phyloP scores from a whole-genome alignment of 2,329 filamentous ascomycete species.

The Alternaria conjuncta region DNA sequence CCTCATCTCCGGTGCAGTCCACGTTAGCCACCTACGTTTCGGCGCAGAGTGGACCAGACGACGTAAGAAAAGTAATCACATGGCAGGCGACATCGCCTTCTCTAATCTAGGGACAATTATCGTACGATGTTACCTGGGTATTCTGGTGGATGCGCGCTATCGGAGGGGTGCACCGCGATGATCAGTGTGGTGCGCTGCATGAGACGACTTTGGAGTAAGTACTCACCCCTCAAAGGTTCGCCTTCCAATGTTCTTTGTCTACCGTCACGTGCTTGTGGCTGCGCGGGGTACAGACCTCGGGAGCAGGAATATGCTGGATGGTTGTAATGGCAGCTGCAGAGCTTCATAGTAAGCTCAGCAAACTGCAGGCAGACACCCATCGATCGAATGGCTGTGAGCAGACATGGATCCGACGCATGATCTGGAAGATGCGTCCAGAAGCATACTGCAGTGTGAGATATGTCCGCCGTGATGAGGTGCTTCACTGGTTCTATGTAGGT shows the following conservation, averaged over 20 bases:
- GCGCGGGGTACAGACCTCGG: background rate
- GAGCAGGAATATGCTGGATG: background rate
- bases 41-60: background rate
- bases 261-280: background rate
- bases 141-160: background rate
- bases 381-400: background rate
- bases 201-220: background rate
- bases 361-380: background rate
- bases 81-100: background rate
- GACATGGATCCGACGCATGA: background rate
- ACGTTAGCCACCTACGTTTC: background rate
- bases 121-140: background rate
- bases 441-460: background rate
- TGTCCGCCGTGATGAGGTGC: background rate
- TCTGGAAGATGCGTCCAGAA: background rate
- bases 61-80: background rate
- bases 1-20: slow-evolving; percentile 1
- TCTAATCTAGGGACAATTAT: background rate
- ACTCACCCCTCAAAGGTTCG: background rate
- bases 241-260: background rate
- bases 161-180: background rate
- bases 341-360: background rate
- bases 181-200: background rate
- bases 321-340: background rate
- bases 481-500: background rate